Evolutionary conservation across 805 yeast species (phyloP), one percentile per base, ranked within the genome.

Genomic region (Barnettozyma populi): DNA sequence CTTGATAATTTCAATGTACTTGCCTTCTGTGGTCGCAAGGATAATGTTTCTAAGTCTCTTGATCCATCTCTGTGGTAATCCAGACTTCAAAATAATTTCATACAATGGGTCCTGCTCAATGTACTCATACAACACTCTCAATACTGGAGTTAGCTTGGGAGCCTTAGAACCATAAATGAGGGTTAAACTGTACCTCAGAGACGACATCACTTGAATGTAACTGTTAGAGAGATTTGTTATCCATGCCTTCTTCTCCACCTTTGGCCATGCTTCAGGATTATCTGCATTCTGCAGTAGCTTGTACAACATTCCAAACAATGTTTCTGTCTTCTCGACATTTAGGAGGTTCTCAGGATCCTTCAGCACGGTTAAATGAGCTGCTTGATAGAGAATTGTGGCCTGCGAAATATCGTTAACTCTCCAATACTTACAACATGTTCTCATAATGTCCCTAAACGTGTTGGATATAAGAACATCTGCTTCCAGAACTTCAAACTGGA

Each of bases 71-170:
- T 71, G 68, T n/a, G 69, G 65, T 2, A 73, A 52, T 0, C 71
- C 73, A 2, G 70, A 52, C 7, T 64, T 63, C 21, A 62, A 61
- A 19, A 70, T 59, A 35, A 59, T 56, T n/a, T 56, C 51, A 49
- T 74, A 75, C 9, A 74, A 58, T 5, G 72, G 60, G 51, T 79
- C 85, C 2, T 70, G 56, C 46, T 74, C 79, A 9, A 84, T 58
- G 46, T 70, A 71, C 7, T 73, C 76, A 23, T 75, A 80, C 39
- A 82, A 65, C 16, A 80, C 68, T 23, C 63, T 57, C 36, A 84
- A 56, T 27, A 67, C 64, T 0, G 84, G 80, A 0, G 80, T 79
- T 49, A 85, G 75, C 54, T 76, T 78, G 0, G 90, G 90, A 45
- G 78, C 73, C 36, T 67, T 68, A 37, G 57, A 62, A 42, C 66